Percentiles rank a stretch among this genome's conserved stretches.
phyloP scores from a whole-genome alignment of 495 filamentous ascomycete genomes.

The Chaetomium fimeti region DNA sequence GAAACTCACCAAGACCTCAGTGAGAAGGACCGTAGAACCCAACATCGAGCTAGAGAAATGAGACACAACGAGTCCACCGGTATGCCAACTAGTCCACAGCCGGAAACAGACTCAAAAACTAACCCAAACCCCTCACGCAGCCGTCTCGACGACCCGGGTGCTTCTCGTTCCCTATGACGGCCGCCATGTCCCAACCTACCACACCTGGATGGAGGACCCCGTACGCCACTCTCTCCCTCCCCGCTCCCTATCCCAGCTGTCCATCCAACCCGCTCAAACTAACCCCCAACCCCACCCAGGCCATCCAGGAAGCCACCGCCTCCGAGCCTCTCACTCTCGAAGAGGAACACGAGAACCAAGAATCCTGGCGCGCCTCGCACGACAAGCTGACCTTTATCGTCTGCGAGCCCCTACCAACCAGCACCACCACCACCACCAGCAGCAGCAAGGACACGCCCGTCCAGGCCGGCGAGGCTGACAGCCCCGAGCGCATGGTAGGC shows the following conservation, averaged over 20 bases:
- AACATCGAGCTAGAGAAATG: slow-evolving; percentile 22
- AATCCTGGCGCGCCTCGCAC: slow-evolving; percentile 69
- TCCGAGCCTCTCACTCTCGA: slow-evolving; percentile 74
- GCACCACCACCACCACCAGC: not conserved
- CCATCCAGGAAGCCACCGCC: slow-evolving; percentile 78
- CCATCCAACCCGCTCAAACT: slow-evolving; percentile 64
- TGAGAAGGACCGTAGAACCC: not conserved
- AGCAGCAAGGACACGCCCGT: slow-evolving; percentile 18
- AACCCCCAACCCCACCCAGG: slow-evolving; percentile 42
- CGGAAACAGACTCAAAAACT: not conserved
- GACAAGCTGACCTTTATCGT: slow-evolving; percentile 77
- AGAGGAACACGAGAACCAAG: slow-evolving; percentile 84
- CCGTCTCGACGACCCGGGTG: slow-evolving; percentile 61
- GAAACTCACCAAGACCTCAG: not conserved
- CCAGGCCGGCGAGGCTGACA: slow-evolving; percentile 48
- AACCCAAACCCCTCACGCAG: slow-evolving; percentile 41
- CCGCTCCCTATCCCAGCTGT: slow-evolving; percentile 3
- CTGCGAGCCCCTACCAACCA: slow-evolving; percentile 44
- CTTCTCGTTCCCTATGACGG: slow-evolving; percentile 81
- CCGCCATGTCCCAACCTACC: slow-evolving; percentile 78
- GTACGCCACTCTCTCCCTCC: slow-evolving; percentile 44
- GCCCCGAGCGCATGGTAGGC: slow-evolving; percentile 64
- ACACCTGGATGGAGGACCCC: slow-evolving; percentile 87
- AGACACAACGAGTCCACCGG: slow-evolving; percentile 48
- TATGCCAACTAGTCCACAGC: slow-evolving; percentile 21